Conservation (phyloP, 495 filamentous ascomycete species). For the Neurospora sp. region DNA sequence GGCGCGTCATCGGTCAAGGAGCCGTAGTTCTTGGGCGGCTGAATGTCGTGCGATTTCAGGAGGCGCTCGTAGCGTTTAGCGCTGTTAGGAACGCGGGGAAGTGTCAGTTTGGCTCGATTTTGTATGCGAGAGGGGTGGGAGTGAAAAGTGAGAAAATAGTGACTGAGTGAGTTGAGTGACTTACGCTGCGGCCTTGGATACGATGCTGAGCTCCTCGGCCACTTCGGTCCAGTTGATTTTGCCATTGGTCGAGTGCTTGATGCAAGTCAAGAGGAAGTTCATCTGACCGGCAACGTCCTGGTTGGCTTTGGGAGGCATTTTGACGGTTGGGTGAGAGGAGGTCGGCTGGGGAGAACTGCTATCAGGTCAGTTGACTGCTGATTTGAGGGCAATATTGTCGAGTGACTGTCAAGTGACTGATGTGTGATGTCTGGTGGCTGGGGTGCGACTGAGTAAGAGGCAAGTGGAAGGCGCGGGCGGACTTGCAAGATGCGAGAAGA, state of each 20-base stretch:
- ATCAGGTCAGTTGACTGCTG: background rate
- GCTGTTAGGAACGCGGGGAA: background rate
- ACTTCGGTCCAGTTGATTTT: constrained; percentile 53
- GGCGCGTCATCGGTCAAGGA: background rate
- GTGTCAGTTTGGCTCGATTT: background rate
- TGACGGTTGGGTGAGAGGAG: constrained; percentile 7
- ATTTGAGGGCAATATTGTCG: background rate
- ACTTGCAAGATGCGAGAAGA: background rate
- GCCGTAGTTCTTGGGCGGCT: background rate
- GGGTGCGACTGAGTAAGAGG: background rate
- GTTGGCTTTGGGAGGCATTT: constrained; percentile 37
- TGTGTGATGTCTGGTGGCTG: background rate
- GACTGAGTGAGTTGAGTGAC: constrained; percentile 20
- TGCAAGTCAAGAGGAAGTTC: constrained; percentile 54
- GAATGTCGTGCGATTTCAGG: constrained; percentile 45
- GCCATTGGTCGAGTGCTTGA: constrained; percentile 44
- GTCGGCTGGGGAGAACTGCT: background rate
- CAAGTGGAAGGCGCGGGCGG: background rate
- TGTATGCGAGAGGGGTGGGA: background rate
- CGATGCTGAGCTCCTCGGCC: constrained; percentile 51
- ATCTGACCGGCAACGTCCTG: constrained; percentile 40
- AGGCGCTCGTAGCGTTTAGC: constrained; percentile 54
- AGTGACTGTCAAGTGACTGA: background rate
- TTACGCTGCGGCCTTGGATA: constrained; percentile 58
- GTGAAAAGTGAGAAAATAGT: background rate